A percentile compares a stretch with the other conserved stretches of the same genome.
phyloP scores from a whole-genome alignment of 208 protist genomes.

The Porcisia deanei region DNA sequence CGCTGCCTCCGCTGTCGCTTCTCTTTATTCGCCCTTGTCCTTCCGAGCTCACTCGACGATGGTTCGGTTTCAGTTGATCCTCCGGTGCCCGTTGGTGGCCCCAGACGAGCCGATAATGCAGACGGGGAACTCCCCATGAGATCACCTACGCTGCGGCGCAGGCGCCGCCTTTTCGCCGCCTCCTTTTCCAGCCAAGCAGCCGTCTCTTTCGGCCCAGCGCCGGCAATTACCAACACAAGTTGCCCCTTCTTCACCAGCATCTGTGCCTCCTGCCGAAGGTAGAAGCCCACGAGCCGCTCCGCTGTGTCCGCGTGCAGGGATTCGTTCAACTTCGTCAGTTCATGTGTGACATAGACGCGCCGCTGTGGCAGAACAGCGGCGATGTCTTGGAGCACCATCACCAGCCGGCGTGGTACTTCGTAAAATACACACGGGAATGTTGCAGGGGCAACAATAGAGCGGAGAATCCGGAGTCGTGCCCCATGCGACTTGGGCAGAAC shows the following conservation, averaged over 20 bases:
- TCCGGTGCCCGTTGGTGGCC: not conserved
- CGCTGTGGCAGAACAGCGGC: slow-evolving; percentile 64
- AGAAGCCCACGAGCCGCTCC: slow-evolving; percentile 69
- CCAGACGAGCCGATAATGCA: not conserved
- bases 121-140: slow-evolving; percentile 26
- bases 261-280: slow-evolving; percentile 68
- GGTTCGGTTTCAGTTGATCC: not conserved
- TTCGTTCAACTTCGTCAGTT: slow-evolving; percentile 92
- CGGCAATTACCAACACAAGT: slow-evolving; percentile 81
- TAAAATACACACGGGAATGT: slow-evolving; percentile 85
- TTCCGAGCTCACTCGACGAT: not conserved
- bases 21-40: not conserved
- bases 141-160: slow-evolving; percentile 47
- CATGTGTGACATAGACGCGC: slow-evolving; percentile 82
- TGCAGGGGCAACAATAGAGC: slow-evolving; percentile 56
- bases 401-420: slow-evolving; percentile 81
- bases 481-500: slow-evolving; percentile 70
- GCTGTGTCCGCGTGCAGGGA: slow-evolving; percentile 85
- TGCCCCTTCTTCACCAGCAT: slow-evolving; percentile 80
- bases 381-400: slow-evolving; percentile 84
- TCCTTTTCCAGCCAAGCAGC: slow-evolving; percentile 61
- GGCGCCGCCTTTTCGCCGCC: slow-evolving; percentile 50
- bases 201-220: slow-evolving; percentile 60
- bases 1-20: slow-evolving; percentile 1
- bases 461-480: slow-evolving; percentile 68